Base-by-base conservation (phyloP, 176 grass and related monocot species). In the Guadua angustifolia region DNA sequence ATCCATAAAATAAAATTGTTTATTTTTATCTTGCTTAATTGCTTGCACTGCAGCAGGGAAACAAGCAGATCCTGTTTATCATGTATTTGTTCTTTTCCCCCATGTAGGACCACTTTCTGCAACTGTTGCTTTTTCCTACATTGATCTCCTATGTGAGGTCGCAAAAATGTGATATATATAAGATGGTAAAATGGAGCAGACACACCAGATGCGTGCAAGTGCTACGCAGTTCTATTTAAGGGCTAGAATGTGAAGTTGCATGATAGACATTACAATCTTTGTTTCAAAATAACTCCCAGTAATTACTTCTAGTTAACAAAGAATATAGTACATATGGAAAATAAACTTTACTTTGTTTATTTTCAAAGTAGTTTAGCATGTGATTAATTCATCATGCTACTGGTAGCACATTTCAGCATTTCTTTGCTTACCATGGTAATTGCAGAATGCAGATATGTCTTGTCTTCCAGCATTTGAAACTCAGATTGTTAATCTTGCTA, bases 341-440 rank as follows among this genome's bases (percentile, higher is more conserved):
- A 58, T 58, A n/a, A 22, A 9, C 21, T 22, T 22, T 57, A n/a
- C 29, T 66, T 15, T 39, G 16, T 39, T 53, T 33, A 62, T 26
- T 36, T 45, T 18, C 39, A 29, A 78, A 78, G 59, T 62, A 46
- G 49, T 47, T 47, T 72, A 72, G 44, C 69, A 29, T 46, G 22
- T 33, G 42, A 35, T 79, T 49, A 45, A 65, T 79, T 78, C 59
- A 12, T 66, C 12, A 25, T 68, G 11, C 62, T 80, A 67, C 62
- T 66, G 59, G 18, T 21, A 67, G n/a, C 46, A 68, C 25, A 46
- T 66, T 47, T 79, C 5, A 77, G 9, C 29, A 15, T 47, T 66
- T 7, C 29, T 64, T 66, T 80, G 45, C 18, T 66, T 80, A 53
- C 29, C 17, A 26, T 68, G 78, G 6, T 80, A 14, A 51, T 52